These are phyloP conservation scores for Trichoderma hamatum DNA, from an alignment of 2,329 filamentous ascomycete species.

Conservation along the genomic window DNA sequence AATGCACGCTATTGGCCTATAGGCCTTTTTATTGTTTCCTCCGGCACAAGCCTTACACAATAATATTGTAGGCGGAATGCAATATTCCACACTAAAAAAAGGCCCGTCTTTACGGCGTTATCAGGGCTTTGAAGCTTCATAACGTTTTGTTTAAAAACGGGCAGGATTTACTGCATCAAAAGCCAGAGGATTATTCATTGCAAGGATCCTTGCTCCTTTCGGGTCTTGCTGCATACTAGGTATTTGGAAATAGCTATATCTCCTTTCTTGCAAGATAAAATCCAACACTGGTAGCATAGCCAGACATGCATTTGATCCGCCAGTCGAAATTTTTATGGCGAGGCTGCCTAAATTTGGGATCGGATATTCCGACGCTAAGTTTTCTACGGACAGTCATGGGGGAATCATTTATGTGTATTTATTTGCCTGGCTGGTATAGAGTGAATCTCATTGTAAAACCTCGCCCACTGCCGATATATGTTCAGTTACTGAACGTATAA, in stretches of 20 bases:
- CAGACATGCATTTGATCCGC: too few relatives aligned
- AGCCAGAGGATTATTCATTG: not conserved
- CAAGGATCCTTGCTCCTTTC: not conserved
- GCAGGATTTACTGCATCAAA: too few relatives aligned
- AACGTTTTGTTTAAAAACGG: not conserved
- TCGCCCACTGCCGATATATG: too few relatives aligned
- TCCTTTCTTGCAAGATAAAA: not conserved
- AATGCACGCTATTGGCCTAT: not conserved
- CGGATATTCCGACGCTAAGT: too few relatives aligned
- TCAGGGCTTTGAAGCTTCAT: not conserved
- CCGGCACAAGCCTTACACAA: not conserved
- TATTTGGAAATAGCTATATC: not conserved
- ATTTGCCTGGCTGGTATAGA: too few relatives aligned
- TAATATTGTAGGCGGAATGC: not conserved
- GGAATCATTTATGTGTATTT: too few relatives aligned
- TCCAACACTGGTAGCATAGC: too few relatives aligned
- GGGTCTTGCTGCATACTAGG: not conserved
- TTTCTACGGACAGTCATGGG: too few relatives aligned
- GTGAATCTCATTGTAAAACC: too few relatives aligned
- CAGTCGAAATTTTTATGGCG: too few relatives aligned
- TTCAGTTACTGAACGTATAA: too few relatives aligned
- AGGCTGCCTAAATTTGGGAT: too few relatives aligned
- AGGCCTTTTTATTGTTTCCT: not conserved
- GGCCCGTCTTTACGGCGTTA: conserved; percentile 6
- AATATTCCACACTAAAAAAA: not conserved